Evolutionary conservation across 2,329 filamentous ascomycete genomes (phyloP).

Genomic region (Exophiala spinifera): DNA sequence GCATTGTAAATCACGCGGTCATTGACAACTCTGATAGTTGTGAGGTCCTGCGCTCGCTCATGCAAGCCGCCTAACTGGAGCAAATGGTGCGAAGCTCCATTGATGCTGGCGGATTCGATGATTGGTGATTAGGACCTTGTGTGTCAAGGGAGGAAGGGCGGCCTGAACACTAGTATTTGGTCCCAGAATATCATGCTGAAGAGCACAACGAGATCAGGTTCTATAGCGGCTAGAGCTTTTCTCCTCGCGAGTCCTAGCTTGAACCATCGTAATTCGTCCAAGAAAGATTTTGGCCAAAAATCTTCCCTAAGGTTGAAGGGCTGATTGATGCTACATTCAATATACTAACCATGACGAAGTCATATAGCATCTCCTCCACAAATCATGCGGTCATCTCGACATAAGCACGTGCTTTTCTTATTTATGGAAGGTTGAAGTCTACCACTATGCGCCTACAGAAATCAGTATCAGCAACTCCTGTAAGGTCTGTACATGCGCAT

Average conservation of each 20-base stretch:
- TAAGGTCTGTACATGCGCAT: constrained; percentile 52
- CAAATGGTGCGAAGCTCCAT: constrained; percentile 14
- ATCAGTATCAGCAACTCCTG: background rate
- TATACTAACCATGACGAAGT: too few relatives aligned
- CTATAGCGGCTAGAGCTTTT: background rate
- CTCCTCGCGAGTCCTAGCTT: background rate
- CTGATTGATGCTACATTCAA: background rate
- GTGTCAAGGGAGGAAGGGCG: too few relatives aligned
- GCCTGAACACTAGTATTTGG: background rate
- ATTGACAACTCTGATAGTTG: constrained; percentile 8
- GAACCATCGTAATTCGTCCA: background rate
- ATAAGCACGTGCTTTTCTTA: constrained; percentile 1
- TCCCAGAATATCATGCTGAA: background rate
- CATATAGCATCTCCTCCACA: too few relatives aligned
- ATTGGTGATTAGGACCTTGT: too few relatives aligned
- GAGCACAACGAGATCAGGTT: background rate
- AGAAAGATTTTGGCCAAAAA: background rate
- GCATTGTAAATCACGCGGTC: constrained; percentile 11
- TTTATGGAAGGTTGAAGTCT: constrained; percentile 16
- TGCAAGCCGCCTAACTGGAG: constrained; percentile 13
- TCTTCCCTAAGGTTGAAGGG: too few relatives aligned
- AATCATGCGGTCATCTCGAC: too few relatives aligned
- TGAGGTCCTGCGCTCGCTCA: constrained; percentile 8
- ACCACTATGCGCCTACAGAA: constrained; percentile 16
- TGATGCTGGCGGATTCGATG: background rate